Evolutionary conservation across 768 basidiomycete genomes (phyloP), one percentile per base, ranked within the genome.

Genomic region (Chalciporus pseudorubinellus): DNA sequence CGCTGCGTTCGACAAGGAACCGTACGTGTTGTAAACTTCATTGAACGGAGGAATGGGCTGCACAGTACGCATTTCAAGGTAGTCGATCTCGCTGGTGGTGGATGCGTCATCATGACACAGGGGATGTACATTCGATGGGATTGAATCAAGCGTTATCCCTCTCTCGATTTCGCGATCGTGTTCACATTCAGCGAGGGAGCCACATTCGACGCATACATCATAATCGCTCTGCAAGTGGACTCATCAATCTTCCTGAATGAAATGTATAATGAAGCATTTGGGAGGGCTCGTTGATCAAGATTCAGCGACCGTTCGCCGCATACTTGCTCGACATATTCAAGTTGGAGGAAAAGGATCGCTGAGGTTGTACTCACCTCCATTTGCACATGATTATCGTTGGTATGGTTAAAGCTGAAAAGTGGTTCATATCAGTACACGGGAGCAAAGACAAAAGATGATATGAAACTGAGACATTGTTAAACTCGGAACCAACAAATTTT

Each of bases 21-120:
- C 83, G 61, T 92, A 92, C 1, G 86, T 86, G 65, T 92, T 92
- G 74, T 82, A 91, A 19, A 89, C 72, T 51, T 92, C 82, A 10
- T 72, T 70, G 36, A 70, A 68, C 0, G 80, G 72, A 8, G 70
- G 66, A 38, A 90, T 75, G n/a, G 69, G 56, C 13, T 67, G 63
- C 53, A 83, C 80, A 1, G 81, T 72, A 3, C 88, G 82, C 82
- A 92, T 89, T 49, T 91, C 88, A 57, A 79, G 82, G 59, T 63
- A 74, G 41, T 72, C 61, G 52, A 76, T 75, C 40, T 42, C 47
- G 48, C 28, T 28, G 10, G 38, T 21, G 11, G 60, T 58, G 29
- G 48, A 46, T 19, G 49, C 20, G n/a, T 40, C 46, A 21, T 56
- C 51, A 28, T 58, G 63, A 14, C 55, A 57, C 40, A 51, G 44